phyloP scores from a whole-genome alignment of 192 early-diverging fungal genomes.

The Gigaspora rosea region DNA sequence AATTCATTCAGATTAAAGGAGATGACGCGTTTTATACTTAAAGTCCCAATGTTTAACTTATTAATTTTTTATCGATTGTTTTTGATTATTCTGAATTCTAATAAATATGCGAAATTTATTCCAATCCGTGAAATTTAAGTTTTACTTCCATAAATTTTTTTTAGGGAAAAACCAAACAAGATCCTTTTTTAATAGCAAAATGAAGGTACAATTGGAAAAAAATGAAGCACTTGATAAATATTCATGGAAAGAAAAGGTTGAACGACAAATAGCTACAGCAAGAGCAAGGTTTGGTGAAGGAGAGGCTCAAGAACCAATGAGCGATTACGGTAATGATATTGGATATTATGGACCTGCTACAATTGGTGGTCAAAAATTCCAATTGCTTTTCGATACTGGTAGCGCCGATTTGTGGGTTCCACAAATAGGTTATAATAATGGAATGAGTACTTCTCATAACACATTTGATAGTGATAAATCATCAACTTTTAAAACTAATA shows the following conservation, averaged over 20 bases:
- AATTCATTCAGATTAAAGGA: too few relatives aligned
- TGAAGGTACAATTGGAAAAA: not conserved
- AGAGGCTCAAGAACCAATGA: not conserved
- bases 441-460: constrained; percentile 29
- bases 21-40: too few relatives aligned
- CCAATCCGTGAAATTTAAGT: too few relatives aligned
- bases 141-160: too few relatives aligned
- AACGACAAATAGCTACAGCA: not conserved
- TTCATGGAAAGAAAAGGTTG: not conserved
- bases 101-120: too few relatives aligned
- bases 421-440: constrained; percentile 7
- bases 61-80: too few relatives aligned
- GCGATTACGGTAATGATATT: constrained; percentile 35
- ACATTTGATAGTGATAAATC: constrained; percentile 33
- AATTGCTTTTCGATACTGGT: constrained; percentile 61
- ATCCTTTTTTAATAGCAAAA: too few relatives aligned
- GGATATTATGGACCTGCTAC: constrained; percentile 57
- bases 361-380: constrained; percentile 58
- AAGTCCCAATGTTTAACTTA: too few relatives aligned
- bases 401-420: constrained; percentile 62
- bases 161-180: too few relatives aligned
- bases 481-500: constrained; percentile 31
- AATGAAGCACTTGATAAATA: not conserved
- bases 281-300: not conserved
- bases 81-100: too few relatives aligned